phyloP scores from a whole-genome alignment of 1,284 basidiomycete genomes.

The Fomitopsis betulina region DNA sequence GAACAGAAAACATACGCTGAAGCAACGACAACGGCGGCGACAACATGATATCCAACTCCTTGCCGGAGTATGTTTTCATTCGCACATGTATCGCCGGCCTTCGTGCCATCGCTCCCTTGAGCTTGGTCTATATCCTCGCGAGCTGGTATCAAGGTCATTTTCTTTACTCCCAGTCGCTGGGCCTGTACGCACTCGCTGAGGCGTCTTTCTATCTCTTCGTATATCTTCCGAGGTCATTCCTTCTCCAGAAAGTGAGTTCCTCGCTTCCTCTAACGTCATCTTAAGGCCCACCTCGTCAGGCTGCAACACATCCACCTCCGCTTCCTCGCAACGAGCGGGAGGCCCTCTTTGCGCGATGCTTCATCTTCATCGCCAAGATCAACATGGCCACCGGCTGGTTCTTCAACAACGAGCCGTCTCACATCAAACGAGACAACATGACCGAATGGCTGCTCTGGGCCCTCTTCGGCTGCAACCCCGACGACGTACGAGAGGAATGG shows the following conservation, averaged over 20 bases:
- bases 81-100: constrained; percentile 40
- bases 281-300: constrained; percentile 21
- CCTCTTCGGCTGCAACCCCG: constrained; percentile 38
- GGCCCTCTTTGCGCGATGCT: constrained; percentile 47
- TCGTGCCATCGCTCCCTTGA: constrained; percentile 45
- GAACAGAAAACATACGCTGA: too few relatives aligned
- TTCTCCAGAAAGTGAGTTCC: constrained; percentile 43
- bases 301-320: constrained; percentile 35
- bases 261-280: background rate
- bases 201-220: constrained; percentile 43
- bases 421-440: constrained; percentile 44
- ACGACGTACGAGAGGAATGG: constrained; percentile 35
- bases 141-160: constrained; percentile 25
- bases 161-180: constrained; percentile 28
- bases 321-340: constrained; percentile 40
- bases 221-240: constrained; percentile 40
- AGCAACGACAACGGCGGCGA: background rate
- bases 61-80: constrained; percentile 53
- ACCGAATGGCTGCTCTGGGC: constrained; percentile 66
- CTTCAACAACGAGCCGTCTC: constrained; percentile 21
- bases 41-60: constrained; percentile 31
- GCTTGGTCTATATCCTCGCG: constrained; percentile 35
- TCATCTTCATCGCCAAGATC: constrained; percentile 23
- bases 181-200: constrained; percentile 37
- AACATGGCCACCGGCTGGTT: constrained; percentile 54